Base-by-base conservation (phyloP, 2,329 filamentous ascomycete genomes). In the Mycogone perniciosa region DNA sequence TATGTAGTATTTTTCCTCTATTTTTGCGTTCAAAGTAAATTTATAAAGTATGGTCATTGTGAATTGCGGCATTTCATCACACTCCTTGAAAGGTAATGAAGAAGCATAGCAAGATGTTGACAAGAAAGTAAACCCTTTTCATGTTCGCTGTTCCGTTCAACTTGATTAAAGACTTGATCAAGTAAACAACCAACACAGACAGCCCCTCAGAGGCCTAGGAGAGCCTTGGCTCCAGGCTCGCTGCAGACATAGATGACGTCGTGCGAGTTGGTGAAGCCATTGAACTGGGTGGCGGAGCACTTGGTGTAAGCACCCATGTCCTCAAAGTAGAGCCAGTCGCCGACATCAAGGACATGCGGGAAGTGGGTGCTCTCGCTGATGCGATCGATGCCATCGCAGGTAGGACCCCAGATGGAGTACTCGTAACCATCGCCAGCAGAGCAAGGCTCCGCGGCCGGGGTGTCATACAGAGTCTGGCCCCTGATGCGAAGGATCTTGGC, bases 281-380 rank as follows among this genome's bases (percentile, higher is more conserved):
- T 99, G 84, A 99, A 99, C 65, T 87, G 85, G 51, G 93, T 99
- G 56, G 93, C 92, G 54, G 90, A 96, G 77, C 92, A 97, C 78
- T 91, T 95, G 61, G 93, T 97, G 71, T 99, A 99, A 27, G 93
- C 92, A 50, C 93, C 93, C 93, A 99, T 99, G 55, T 96, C 84
- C 73, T 96, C 89, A 71, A 99, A 99, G 75, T 95, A 99, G 49
- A 99, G 78, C 93, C 93, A 99, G 69, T 99, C 93, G 47, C 93
- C 93, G 6, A 96, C 88, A 64, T 96, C 85, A 40, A 99, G 75
- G 44, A 86, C 79, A 48, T 87, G 83, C 33, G 82, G 74, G 62
- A 96, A 89, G 55, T 78, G 81, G 68, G 88, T 89, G 65, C 85
- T 88, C 67, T 89, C 82, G 45, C 86, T 82, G 71, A 99, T 95